Conservation (phyloP, 83 land plant genomes). For the Thuja plicata region DNA sequence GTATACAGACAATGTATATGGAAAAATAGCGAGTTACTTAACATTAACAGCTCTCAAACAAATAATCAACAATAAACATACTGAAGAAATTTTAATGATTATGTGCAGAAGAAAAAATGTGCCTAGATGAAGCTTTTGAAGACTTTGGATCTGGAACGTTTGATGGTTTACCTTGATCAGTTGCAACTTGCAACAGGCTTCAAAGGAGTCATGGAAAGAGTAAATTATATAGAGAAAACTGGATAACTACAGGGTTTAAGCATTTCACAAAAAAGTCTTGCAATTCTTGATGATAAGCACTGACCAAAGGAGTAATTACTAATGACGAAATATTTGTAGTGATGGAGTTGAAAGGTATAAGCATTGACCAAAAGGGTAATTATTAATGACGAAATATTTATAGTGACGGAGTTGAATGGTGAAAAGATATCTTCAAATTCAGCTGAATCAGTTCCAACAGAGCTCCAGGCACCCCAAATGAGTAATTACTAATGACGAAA, state of each 20-base stretch:
- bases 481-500: no score
- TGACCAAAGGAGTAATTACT: background rate
- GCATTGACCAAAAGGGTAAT: background rate
- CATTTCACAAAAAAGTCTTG: background rate
- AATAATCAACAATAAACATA: background rate
- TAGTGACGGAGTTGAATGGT: background rate
- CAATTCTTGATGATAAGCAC: background rate
- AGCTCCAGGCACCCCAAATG: conserved; percentile 98
- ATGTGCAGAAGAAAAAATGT: background rate
- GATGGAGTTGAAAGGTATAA: background rate
- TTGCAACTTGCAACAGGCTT: background rate
- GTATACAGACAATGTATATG: background rate
- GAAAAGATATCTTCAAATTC: conserved; percentile 67
- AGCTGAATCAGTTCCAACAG: conserved; percentile 69
- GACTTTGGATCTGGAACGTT: background rate
- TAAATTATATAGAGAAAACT: background rate
- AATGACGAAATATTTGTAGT: background rate
- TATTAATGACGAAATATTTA: background rate
- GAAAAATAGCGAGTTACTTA: background rate
- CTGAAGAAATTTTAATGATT: background rate
- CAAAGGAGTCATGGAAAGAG: background rate
- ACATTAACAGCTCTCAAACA: background rate
- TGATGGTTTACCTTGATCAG: background rate
- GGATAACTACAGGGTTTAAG: background rate
- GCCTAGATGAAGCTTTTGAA: background rate